Evolutionary conservation across 495 filamentous ascomycete species (phyloP), one percentile per base, ranked within the genome.

Genomic region (Hypoxylon trugodes): DNA sequence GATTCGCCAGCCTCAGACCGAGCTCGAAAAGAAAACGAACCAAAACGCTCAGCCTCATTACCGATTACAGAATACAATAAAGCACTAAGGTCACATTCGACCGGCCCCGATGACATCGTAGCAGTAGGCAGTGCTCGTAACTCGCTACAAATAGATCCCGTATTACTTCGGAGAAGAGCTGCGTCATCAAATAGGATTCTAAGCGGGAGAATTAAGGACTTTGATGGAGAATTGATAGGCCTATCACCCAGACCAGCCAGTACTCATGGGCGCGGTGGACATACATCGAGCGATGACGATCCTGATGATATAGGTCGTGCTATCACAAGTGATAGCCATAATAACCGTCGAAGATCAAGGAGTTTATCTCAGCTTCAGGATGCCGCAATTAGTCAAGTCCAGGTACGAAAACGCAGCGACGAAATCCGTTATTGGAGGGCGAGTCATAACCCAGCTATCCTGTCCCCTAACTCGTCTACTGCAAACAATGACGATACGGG

Each of bases 341-440:
- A 61, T 6, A 70, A 70, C 21, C 81, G 80, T 22, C 75, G 83
- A 41, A 77, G 82, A 45, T 86, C 83, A 6, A 73, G 81, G 35
- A 84, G 82, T 64, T 67, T 84, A 21, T 81, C 79, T 16, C 79
- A 81, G n/a, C 70, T 84, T n/a, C 71, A 77, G 40, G 76, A 78
- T 38, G 62, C 74, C 28, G 63, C 66, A 1, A 67, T 61, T 5
- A 28, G 30, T 3, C 71, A 64, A 9, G 55, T 55, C 1, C 69
- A 51, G 8, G 61, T 69, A 9, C 77, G 83, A 30, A 76, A 82
- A 33, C 75, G 82, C 12, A 84, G 82, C 59, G 83, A 84, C 36
- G 83, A 86, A 67, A 84, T 85, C 19, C 81, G 81, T 16, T 84
- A 81, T 59, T 85, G 82, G 82, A 75, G 82, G 36, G 79, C 82